Percentiles rank a stretch among this genome's conserved stretches.
These are phyloP conservation scores for Eudorina sp. DNA, from an alignment of 139 green algal genomes.

Conservation along the genomic window DNA sequence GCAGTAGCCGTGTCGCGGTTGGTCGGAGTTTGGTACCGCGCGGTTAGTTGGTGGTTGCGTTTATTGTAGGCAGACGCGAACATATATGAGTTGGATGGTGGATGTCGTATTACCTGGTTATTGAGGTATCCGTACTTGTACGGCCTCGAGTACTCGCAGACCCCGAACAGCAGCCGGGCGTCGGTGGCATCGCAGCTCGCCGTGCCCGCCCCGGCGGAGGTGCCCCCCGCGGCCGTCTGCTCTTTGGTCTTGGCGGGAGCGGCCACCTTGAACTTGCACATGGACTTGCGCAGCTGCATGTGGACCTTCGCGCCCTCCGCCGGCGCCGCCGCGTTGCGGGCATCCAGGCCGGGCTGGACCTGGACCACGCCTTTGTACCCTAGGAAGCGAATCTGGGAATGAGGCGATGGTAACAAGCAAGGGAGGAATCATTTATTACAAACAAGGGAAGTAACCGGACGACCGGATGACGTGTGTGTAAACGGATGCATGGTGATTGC, in stretches of 20 bases:
- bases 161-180: not conserved
- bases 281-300: slow-evolving; percentile 28
- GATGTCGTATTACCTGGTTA: slow-evolving; percentile 17
- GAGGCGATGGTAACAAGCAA: not conserved
- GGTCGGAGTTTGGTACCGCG: too few species aligned
- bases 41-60: too few species aligned
- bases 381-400: slow-evolving; percentile 13
- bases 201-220: too few species aligned
- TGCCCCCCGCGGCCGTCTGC: not conserved
- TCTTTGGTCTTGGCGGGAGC: not conserved
- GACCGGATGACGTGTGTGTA: too few species aligned
- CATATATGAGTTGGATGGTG: not conserved
- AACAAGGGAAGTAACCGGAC: too few species aligned
- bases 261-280: slow-evolving; percentile 21
- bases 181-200: not conserved
- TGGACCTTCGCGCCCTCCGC: not conserved
- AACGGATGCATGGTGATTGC: too few species aligned
- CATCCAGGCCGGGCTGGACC: not conserved
- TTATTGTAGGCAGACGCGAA: too few species aligned
- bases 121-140: slow-evolving; percentile 30
- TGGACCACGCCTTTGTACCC: slow-evolving; percentile 18
- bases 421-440: not conserved
- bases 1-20: too few species aligned
- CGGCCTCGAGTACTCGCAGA: slow-evolving; percentile 6
- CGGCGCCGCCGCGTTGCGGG: not conserved